phyloP scores from a whole-genome alignment of 192 early-diverging fungal genomes.

The Mortierella hygrophila region DNA sequence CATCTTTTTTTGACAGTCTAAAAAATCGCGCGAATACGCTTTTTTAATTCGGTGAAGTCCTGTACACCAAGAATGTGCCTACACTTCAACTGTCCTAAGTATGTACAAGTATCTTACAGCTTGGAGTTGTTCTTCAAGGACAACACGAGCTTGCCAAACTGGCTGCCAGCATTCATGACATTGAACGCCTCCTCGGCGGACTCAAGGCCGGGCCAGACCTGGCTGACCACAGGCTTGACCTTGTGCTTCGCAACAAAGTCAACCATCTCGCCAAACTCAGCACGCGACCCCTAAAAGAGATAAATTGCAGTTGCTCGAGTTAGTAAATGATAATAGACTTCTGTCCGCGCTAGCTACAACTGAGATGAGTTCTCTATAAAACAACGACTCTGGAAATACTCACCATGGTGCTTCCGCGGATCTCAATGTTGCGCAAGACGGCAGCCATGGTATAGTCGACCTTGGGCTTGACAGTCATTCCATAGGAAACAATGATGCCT shows the following conservation, averaged over 20 bases:
- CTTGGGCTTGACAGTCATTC: conserved; percentile 65
- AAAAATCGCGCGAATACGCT: background rate
- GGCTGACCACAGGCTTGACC: conserved; percentile 69
- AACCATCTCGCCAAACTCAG: conserved; percentile 73
- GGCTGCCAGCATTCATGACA: conserved; percentile 20
- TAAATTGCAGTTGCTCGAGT: background rate
- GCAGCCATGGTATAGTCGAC: conserved; percentile 60
- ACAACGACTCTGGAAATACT: conserved; percentile 9
- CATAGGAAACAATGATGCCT: conserved; percentile 72
- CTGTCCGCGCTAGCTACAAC: background rate
- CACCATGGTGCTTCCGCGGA: conserved; percentile 77
- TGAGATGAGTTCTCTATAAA: no score
- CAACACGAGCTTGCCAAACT: conserved; percentile 52
- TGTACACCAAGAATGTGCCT: no score
- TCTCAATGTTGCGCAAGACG: conserved; percentile 72
- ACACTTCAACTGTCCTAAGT: background rate
- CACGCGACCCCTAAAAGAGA: conserved; percentile 43
- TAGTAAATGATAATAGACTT: background rate
- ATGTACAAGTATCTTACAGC: background rate
- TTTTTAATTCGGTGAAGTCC: background rate
- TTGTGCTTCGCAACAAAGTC: conserved; percentile 68
- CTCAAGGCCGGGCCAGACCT: conserved; percentile 66
- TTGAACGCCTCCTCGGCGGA: conserved; percentile 31
- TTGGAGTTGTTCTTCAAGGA: conserved; percentile 25
- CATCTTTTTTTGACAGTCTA: no score